A percentile compares a stretch with the other conserved stretches of the same genome.
Evolutionary conservation across 441 rosid genomes (phyloP).

Genomic region (Adansonia grandidieri): DNA sequence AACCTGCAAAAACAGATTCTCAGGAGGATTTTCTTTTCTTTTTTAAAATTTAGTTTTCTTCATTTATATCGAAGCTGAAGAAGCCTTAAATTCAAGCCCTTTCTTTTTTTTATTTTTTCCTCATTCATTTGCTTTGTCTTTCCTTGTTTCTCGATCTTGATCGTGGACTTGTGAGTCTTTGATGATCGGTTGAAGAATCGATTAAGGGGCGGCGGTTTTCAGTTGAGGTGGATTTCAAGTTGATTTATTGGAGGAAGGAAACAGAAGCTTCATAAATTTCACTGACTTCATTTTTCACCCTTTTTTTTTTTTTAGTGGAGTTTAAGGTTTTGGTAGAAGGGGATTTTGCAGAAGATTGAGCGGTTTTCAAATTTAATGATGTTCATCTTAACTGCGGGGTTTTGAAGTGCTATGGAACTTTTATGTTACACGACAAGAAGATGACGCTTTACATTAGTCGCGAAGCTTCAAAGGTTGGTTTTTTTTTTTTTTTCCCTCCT

Average conservation of each 20-base stretch:
- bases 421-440: slow-evolving; percentile 44
- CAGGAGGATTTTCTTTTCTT: not conserved
- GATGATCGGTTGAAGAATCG: slow-evolving; percentile 18
- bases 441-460: slow-evolving; percentile 97
- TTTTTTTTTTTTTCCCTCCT: not conserved
- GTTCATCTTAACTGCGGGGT: slow-evolving; percentile 50
- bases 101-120: not conserved
- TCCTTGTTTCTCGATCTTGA: slow-evolving; percentile 33
- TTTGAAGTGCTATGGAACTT: slow-evolving; percentile 62
- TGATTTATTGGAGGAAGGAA: slow-evolving; percentile 21
- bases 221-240: slow-evolving; percentile 27
- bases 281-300: not conserved
- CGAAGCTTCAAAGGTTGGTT: slow-evolving; percentile 89
- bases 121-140: not conserved
- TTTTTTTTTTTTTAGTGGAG: slow-evolving; percentile 19
- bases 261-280: not conserved
- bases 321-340: slow-evolving; percentile 18
- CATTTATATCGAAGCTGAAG: slow-evolving; percentile 20
- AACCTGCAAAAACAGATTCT: slow-evolving; percentile 22
- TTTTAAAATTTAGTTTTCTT: not conserved
- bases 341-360: not conserved
- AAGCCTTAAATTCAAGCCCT: slow-evolving; percentile 16
- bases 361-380: slow-evolving; percentile 39
- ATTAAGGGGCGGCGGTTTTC: slow-evolving; percentile 26
- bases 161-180: slow-evolving; percentile 28